Base-by-base conservation (phyloP, 306 rosid species). In the Lathyrus sativus region DNA sequence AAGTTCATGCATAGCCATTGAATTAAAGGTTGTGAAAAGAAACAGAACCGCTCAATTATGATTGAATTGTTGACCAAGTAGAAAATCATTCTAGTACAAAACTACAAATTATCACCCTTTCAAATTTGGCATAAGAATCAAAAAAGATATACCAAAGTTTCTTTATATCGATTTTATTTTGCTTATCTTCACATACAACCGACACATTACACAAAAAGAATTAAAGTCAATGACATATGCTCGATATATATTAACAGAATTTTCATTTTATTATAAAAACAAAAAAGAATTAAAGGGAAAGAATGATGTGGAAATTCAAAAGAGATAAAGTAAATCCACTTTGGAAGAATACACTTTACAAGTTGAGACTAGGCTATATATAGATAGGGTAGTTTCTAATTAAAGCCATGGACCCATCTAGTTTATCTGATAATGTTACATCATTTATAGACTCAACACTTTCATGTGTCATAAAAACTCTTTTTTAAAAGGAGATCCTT, bases 151-250 rank as follows among this genome's bases (percentile, higher is more conserved):
- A 33, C 24, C 29, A 2, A 3, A 17, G 37, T 9, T 54, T 64
- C 13, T 44, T 42, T 64, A 53, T 39, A 11, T 26, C 53, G 39
- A 10, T 24, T 38, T 62, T n/a, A 31, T n/a, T 45, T 59, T 8
- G 35, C 19, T 51, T 51, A 2, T 62, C 31, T 29, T 63, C 28
- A 11, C 26, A 51, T 61, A 37, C 6, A 13, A 66, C 73, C 43
- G 67, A 56, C 44, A 45, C 62, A 66, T 33, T 33, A 14, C 18
- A 62, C 43, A 9, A 50, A 26, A 62, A 63, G 15, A 50, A 39
- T 50, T 42, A 43, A 72, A 49, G 82, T 67, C 78, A 66, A 72
- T 65, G 51, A 4, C 9, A 28, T 18, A 62, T 63, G 67, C 14
- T 4, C 29, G 2, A 6, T 33, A 35, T 7, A 35, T 35, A 19